Base-by-base conservation (phyloP, 2,329 filamentous ascomycete species). In the Curvularia lunata region DNA sequence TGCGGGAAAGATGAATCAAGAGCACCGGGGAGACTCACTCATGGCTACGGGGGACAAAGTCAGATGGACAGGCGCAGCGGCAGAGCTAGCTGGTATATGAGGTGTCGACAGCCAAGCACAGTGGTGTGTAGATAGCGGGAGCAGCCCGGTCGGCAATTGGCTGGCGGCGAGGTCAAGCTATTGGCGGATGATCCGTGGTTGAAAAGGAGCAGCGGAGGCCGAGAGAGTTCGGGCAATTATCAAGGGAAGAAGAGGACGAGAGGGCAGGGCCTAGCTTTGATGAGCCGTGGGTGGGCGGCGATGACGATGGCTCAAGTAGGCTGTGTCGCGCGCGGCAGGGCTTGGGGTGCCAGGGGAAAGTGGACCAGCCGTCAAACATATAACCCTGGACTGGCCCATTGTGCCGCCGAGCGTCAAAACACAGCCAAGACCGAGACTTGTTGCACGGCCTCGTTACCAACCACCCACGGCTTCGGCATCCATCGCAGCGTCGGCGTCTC, bases 21-120 rank as follows among this genome's bases (percentile, higher is more conserved):
- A 52, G 62, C 51, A 32, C 21, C 43, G 32, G 47, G 42, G 25
- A 19, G 13, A 66, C 64, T 66, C 48, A 66, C 64, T 66, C 64
- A 66, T 66, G 51, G 59, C 56, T 59, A 48, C 58, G 42, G 46
- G 21, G 16, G 16, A 21, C 41, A 38, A 47, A 48, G 55, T 58
- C 54, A 57, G 56, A 56, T 48, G 59, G 25, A 19, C 54, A 53
- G 25, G 46, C 28, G 54, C 50, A 48, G 53, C 51, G 48, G 53
- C 38, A 51, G 48, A 32, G 52, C 52, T 56, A 58, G 51, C 55
- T 59, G 58, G 58, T 52, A 55, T 59, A 57, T 61, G 49, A 55
- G 42, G 47, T 60, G 56, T 52, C 52, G 28, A 32, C 18, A 30
- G 50, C 51, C 51, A 55, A 58, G 58, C 58, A 34, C 41, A 16